Conservation (phyloP, 805 yeast genomes). For the Aciculoconidium aculeatum region DNA sequence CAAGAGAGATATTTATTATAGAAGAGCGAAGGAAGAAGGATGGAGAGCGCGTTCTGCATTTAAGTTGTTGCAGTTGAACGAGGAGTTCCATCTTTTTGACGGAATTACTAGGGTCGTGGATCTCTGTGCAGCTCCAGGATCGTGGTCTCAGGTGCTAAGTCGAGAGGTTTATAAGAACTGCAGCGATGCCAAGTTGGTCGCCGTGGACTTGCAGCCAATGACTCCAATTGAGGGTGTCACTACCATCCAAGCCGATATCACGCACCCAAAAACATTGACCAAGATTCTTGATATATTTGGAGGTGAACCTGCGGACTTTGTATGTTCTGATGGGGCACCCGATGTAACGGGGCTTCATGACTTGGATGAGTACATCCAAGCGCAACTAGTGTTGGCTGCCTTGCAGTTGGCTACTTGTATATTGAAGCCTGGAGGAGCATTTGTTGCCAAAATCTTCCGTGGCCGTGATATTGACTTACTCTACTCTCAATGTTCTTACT, state of each 20-base stretch:
- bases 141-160: slow-evolving; percentile 95
- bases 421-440: slow-evolving; percentile 82
- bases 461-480: slow-evolving; percentile 93
- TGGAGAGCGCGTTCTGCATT: slow-evolving; percentile 97
- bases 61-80: slow-evolving; percentile 84
- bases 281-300: slow-evolving; percentile 76
- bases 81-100: slow-evolving; percentile 76
- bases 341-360: slow-evolving; percentile 98
- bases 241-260: slow-evolving; percentile 92
- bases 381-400: slow-evolving; percentile 88
- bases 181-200: slow-evolving; percentile 65
- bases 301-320: slow-evolving; percentile 91
- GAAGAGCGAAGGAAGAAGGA: slow-evolving; percentile 96
- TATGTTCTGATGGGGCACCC: slow-evolving; percentile 97
- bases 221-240: slow-evolving; percentile 90
- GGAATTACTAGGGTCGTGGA: slow-evolving; percentile 84
- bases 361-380: slow-evolving; percentile 94
- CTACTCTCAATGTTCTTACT: slow-evolving; percentile 83
- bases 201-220: slow-evolving; percentile 97
- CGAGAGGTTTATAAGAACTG: slow-evolving; percentile 50
- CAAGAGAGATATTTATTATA: slow-evolving; percentile 82
- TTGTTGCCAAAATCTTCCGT: slow-evolving; percentile 93
- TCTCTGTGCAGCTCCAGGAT: slow-evolving; percentile 97
- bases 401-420: slow-evolving; percentile 86
- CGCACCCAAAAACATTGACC: slow-evolving; percentile 85